Evolutionary conservation across 257 asterid genomes (phyloP).

Genomic region (Solanum etuberosum): DNA sequence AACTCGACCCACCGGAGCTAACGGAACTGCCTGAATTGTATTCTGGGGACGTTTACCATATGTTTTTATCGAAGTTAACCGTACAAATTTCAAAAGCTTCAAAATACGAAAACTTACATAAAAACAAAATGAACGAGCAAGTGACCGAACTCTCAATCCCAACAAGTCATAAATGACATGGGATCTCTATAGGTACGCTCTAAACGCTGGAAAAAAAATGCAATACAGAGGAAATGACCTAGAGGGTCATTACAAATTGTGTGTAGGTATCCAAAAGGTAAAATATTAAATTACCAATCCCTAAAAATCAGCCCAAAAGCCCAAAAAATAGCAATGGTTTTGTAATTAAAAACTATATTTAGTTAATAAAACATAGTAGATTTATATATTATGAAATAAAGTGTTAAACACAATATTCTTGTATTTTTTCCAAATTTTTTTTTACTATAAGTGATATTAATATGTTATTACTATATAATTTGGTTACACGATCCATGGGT

Average conservation of each 20-base stretch:
- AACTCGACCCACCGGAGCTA: background rate
- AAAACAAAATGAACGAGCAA: background rate
- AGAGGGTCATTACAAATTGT: background rate
- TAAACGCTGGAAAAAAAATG: too few relatives aligned
- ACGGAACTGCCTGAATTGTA: background rate
- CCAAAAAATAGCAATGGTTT: background rate
- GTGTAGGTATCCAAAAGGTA: background rate
- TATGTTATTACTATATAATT: background rate
- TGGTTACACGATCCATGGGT: background rate
- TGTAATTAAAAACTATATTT: background rate
- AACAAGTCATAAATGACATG: background rate
- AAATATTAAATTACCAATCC: background rate
- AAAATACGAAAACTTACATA: too few relatives aligned
- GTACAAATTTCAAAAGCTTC: background rate
- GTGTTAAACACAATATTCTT: background rate
- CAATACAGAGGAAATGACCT: too few relatives aligned
- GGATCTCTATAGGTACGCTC: background rate
- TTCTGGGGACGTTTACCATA: background rate
- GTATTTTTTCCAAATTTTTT: too few relatives aligned
- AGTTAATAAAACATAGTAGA: background rate
- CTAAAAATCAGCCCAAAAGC: background rate
- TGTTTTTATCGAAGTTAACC: background rate
- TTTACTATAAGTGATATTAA: too few relatives aligned
- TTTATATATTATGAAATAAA: too few relatives aligned
- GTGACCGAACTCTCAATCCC: background rate